Percentiles rank a stretch among this genome's conserved stretches.
Conservation (phyloP, 2,329 filamentous ascomycete species). For the Cephalotrichum gorgonifer region DNA sequence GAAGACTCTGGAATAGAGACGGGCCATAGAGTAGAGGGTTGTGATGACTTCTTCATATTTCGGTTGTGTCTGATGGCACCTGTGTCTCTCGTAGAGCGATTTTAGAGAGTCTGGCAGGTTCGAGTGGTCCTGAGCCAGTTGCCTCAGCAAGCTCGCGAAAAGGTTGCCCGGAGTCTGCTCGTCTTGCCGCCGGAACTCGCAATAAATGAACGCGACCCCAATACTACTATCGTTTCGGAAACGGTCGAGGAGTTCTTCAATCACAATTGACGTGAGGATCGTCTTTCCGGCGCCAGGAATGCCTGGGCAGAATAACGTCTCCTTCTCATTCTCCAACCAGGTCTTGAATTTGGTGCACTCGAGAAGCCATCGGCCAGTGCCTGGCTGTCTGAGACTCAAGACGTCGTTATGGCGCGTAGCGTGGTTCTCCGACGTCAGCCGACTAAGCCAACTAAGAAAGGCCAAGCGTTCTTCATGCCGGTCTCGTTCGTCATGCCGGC, state of each 20-base stretch:
- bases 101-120: not conserved
- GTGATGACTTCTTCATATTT: not conserved
- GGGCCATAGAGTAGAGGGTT: not conserved
- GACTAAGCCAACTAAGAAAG: too few relatives aligned
- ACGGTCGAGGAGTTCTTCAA: not conserved
- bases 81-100: not conserved
- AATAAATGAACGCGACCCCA: not conserved
- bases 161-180: not conserved
- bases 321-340: not conserved
- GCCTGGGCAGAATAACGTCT: not conserved
- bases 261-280: not conserved
- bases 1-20: not conserved
- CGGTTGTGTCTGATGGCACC: not conserved
- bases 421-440: too few relatives aligned
- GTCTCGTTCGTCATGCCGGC: too few relatives aligned
- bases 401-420: too few relatives aligned
- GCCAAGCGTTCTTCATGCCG: too few relatives aligned
- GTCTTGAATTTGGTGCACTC: too few relatives aligned
- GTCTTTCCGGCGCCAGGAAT: conserved; percentile 6
- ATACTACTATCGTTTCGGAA: not conserved
- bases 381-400: too few relatives aligned
- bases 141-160: not conserved
- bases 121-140: not conserved
- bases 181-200: not conserved
- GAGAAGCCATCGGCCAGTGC: too few relatives aligned